Conservation (phyloP, 192 early-diverging fungal species). For the Coemansia sp. region DNA sequence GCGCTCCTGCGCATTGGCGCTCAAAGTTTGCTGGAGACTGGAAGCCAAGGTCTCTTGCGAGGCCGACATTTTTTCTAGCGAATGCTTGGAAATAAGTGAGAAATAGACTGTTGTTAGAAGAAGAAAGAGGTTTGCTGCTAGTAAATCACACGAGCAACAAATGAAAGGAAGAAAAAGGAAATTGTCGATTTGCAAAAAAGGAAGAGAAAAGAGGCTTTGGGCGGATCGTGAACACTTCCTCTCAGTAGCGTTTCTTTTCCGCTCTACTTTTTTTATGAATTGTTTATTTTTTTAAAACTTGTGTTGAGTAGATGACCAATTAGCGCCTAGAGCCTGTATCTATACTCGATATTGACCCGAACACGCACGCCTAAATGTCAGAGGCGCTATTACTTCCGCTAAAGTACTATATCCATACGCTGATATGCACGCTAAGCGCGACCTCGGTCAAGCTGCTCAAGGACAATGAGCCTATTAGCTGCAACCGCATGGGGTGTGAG, state of each 20-base stretch:
- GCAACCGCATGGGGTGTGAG: constrained; percentile 55
- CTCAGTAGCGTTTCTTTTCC: not conserved
- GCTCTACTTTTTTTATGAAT: not conserved
- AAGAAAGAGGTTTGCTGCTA: not conserved
- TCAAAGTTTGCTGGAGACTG: constrained; percentile 52
- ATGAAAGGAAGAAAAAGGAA: not conserved
- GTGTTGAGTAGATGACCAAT: not conserved
- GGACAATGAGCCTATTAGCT: constrained; percentile 23
- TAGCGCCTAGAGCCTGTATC: not conserved
- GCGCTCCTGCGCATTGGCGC: constrained; percentile 44
- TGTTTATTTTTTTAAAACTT: not conserved
- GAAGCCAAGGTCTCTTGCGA: constrained; percentile 35
- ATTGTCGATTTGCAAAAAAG: not conserved
- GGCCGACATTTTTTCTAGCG: constrained; percentile 15
- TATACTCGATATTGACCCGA: not conserved
- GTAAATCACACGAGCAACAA: constrained; percentile 8
- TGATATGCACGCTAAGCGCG: constrained; percentile 54
- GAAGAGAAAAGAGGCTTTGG: not conserved
- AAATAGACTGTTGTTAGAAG: constrained; percentile 2
- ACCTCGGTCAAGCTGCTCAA: constrained; percentile 28
- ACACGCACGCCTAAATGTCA: not conserved
- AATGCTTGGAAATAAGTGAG: not conserved
- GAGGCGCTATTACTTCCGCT: constrained; percentile 20
- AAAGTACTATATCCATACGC: constrained; percentile 36
- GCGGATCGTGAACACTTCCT: not conserved